These are phyloP conservation scores for Lagenidium giganteum DNA, from an alignment of 352 stramenopile species.

Conservation along the genomic window DNA sequence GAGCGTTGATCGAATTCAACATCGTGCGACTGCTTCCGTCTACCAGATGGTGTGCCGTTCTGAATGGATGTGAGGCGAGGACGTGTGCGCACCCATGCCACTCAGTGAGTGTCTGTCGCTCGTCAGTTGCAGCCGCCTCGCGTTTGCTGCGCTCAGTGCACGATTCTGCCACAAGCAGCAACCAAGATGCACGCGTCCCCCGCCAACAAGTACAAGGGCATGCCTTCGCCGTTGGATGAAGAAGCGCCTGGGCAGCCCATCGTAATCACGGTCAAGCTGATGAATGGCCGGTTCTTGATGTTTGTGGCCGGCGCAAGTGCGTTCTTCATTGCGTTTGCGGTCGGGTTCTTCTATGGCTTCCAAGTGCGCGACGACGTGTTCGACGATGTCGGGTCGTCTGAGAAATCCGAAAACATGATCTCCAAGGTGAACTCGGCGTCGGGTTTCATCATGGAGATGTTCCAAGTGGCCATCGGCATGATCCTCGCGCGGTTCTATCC, in stretches of 20 bases:
- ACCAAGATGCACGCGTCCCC: too few relatives aligned
- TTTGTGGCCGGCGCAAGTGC: conserved; percentile 20
- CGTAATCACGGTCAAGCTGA: conserved; percentile 24
- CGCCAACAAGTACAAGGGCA: too few relatives aligned
- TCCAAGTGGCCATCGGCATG: conserved; percentile 35
- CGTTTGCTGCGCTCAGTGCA: too few relatives aligned
- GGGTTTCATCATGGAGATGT: conserved; percentile 31
- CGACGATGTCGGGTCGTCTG: conserved; percentile 28
- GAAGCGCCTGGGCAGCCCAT: neutral
- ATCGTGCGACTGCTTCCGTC: too few relatives aligned
- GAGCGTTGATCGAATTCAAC: too few relatives aligned
- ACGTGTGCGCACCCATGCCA: too few relatives aligned
- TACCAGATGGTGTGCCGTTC: too few relatives aligned
- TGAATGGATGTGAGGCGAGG: too few relatives aligned
- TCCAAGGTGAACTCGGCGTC: conserved; percentile 43
- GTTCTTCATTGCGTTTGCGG: conserved; percentile 31
- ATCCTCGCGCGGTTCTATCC: conserved; percentile 30
- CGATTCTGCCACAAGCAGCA: too few relatives aligned
- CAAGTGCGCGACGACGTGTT: conserved; percentile 28
- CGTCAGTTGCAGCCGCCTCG: too few relatives aligned
- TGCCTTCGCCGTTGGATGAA: too few relatives aligned
- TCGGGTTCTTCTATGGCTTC: conserved; percentile 23
- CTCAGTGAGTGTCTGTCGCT: too few relatives aligned
- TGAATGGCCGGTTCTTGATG: conserved; percentile 13
- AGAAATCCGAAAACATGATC: conserved; percentile 21